Conservation (phyloP, 169 alveolate species). For the Cryptosporidium ubiquitum region DNA sequence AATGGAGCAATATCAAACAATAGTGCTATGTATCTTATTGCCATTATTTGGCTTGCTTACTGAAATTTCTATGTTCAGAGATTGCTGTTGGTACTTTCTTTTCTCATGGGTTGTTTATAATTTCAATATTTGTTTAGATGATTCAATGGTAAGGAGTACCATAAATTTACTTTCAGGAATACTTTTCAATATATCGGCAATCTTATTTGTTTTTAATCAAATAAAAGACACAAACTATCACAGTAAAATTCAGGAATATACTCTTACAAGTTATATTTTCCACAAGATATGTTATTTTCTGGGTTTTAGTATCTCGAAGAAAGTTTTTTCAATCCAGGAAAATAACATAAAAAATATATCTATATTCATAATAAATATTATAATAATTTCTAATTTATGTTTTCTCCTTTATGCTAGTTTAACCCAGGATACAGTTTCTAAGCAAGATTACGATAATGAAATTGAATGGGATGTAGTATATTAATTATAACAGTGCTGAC, state of each 20-base stretch:
- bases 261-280: background rate
- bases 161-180: constrained; percentile 6
- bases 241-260: background rate
- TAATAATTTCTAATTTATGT: background rate
- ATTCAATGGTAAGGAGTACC: background rate
- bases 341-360: background rate
- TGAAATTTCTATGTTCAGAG: constrained; percentile 18
- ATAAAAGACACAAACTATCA: background rate
- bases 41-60: constrained; percentile 40
- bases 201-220: constrained; percentile 13
- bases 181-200: constrained; percentile 39
- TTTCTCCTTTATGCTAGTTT: constrained; percentile 7
- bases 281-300: constrained; percentile 13
- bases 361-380: background rate
- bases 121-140: constrained; percentile 23
- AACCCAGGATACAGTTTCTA: background rate
- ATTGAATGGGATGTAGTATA: constrained; percentile 56
- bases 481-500: background rate
- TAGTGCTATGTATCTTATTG: constrained; percentile 26
- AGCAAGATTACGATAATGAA: constrained; percentile 6
- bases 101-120: constrained; percentile 4
- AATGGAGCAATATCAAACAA: background rate
- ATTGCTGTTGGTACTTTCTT: constrained; percentile 22
- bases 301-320: background rate
- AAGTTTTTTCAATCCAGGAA: background rate